Evolutionary conservation across 306 rosid species (phyloP).

Genomic region (Prunus salicina): DNA sequence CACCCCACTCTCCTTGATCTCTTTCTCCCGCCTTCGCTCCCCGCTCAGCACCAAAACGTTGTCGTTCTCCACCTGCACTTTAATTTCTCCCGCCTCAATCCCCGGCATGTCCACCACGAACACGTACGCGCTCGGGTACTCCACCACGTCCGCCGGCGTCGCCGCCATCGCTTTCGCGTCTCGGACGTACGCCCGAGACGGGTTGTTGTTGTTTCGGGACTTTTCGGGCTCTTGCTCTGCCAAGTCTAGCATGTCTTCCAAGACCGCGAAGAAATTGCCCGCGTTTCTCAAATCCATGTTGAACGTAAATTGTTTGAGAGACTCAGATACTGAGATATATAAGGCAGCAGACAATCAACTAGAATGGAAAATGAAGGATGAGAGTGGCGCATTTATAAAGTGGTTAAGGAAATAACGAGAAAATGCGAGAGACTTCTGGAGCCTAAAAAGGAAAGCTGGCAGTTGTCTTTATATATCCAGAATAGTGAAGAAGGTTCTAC

Average conservation of each 20-base stretch:
- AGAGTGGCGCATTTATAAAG: not conserved
- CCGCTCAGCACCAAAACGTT: constrained; percentile 53
- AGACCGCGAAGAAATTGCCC: constrained; percentile 36
- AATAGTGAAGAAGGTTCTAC: not conserved
- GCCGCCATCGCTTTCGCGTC: constrained; percentile 80
- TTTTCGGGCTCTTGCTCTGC: constrained; percentile 38
- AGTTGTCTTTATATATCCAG: not conserved
- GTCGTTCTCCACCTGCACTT: constrained; percentile 67
- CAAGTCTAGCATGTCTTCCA: constrained; percentile 44
- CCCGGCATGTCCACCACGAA: constrained; percentile 74
- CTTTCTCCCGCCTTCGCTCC: constrained; percentile 62
- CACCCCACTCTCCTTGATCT: constrained; percentile 42
- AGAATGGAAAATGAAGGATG: not conserved
- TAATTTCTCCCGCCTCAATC: constrained; percentile 54
- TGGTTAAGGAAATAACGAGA: not conserved
- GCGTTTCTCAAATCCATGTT: constrained; percentile 54
- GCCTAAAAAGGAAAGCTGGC: not conserved
- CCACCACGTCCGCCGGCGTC: constrained; percentile 66
- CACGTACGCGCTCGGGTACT: constrained; percentile 40
- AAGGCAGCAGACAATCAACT: too few relatives aligned
- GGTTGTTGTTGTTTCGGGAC: constrained; percentile 16
- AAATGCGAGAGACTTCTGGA: constrained; percentile 2
- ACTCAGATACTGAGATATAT: not conserved
- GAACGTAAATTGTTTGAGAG: not conserved
- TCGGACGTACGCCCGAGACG: constrained; percentile 38